Conservation (phyloP, 768 basidiomycete genomes). For the Daedaleopsis nitida region DNA sequence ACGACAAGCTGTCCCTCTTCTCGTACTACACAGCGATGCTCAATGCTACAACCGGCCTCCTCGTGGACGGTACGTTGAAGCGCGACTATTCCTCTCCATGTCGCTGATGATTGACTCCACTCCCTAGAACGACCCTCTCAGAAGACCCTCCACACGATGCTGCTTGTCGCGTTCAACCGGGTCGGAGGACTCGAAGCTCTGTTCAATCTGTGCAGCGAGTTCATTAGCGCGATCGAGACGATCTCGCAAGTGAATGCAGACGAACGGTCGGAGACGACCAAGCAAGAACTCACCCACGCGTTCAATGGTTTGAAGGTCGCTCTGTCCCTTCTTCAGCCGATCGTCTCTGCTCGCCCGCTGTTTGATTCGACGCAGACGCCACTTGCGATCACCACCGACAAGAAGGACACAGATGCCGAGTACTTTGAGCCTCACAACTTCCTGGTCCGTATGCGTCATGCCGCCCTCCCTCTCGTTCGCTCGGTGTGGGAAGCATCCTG, state of each 20-base stretch:
- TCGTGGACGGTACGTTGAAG: slow-evolving; percentile 57
- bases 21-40: slow-evolving; percentile 59
- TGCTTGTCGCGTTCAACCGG: slow-evolving; percentile 74
- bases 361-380: slow-evolving; percentile 86
- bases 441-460: slow-evolving; percentile 76
- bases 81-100: background rate
- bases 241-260: slow-evolving; percentile 52
- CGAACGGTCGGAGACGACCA: slow-evolving; percentile 56
- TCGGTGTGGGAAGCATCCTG: slow-evolving; percentile 83
- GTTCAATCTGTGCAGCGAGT: slow-evolving; percentile 55
- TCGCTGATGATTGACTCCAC: background rate
- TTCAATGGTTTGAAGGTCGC: slow-evolving; percentile 82
- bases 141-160: slow-evolving; percentile 78
- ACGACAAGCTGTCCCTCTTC: slow-evolving; percentile 44
- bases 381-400: slow-evolving; percentile 71
- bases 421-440: slow-evolving; percentile 89
- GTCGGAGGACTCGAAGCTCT: slow-evolving; percentile 70
- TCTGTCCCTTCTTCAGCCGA: slow-evolving; percentile 70
- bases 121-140: slow-evolving; percentile 77
- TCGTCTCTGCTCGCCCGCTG: slow-evolving; percentile 78
- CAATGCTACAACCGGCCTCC: slow-evolving; percentile 48
- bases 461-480: slow-evolving; percentile 64
- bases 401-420: slow-evolving; percentile 72
- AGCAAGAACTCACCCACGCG: slow-evolving; percentile 72
- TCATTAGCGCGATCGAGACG: slow-evolving; percentile 59